Percentiles rank a stretch among this genome's conserved stretches.
Conservation (phyloP, 768 basidiomycete genomes). For the Hygrophorus russula region DNA sequence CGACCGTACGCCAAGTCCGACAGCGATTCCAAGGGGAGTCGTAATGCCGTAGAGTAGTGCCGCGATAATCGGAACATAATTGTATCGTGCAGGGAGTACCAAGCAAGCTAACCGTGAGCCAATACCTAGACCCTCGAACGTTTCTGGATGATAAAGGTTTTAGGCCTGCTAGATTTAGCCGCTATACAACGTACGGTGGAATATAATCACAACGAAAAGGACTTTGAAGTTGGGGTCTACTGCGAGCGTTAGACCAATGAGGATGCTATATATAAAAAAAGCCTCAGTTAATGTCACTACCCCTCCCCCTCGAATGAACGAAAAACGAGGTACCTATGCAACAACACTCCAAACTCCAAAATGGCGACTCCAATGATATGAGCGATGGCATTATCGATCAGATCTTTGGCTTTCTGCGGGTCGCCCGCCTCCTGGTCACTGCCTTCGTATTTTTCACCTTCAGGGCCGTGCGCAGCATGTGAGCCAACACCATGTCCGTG, state of each 20-base stretch:
- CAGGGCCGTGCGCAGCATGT: slow-evolving; percentile 65
- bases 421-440: neutral
- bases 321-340: slow-evolving; percentile 49
- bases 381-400: slow-evolving; percentile 33
- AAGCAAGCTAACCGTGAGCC: slow-evolving; percentile 84
- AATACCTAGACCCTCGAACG: slow-evolving; percentile 89
- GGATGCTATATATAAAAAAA: slow-evolving; percentile 34
- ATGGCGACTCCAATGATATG: slow-evolving; percentile 85
- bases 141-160: slow-evolving; percentile 38
- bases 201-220: slow-evolving; percentile 83
- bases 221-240: slow-evolving; percentile 71
- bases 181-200: slow-evolving; percentile 65
- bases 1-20: slow-evolving; percentile 61
- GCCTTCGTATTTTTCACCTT: slow-evolving; percentile 17
- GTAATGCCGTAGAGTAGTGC: slow-evolving; percentile 63
- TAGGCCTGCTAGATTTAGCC: neutral
- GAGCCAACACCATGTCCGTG: slow-evolving; percentile 55
- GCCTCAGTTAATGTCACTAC: neutral
- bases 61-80: slow-evolving; percentile 44
- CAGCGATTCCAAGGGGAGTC: slow-evolving; percentile 83
- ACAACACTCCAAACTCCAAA: slow-evolving; percentile 85
- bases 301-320: neutral
- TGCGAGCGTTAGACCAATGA: slow-evolving; percentile 89
- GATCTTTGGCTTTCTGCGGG: neutral
- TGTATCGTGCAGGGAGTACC: slow-evolving; percentile 41